Evolutionary conservation across 352 stramenopile genomes (phyloP).

Genomic region (Peronospora farinosa): DNA sequence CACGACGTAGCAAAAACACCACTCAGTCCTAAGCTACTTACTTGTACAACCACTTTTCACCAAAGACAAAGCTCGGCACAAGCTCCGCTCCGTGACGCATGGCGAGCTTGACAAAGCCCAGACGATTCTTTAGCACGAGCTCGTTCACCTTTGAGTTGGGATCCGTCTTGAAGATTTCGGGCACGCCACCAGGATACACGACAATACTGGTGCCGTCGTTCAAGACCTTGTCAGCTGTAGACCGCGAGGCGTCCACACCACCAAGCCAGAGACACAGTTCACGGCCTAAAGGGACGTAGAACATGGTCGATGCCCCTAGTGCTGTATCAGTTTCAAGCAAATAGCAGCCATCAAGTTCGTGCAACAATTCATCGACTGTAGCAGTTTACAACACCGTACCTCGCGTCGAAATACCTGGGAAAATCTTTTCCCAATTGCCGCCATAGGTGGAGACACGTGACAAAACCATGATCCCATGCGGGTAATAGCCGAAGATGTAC

Average conservation of each 20-base stretch:
- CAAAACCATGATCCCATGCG: constrained; percentile 70
- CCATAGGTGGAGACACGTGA: constrained; percentile 62
- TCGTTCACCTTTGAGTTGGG: constrained; percentile 68
- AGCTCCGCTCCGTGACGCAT: constrained; percentile 70
- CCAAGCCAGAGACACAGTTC: constrained; percentile 69
- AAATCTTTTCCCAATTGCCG: constrained; percentile 66
- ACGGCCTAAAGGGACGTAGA: constrained; percentile 55
- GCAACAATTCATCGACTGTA: background rate
- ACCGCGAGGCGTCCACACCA: constrained; percentile 64
- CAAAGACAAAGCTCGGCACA: constrained; percentile 73
- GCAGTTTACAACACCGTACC: constrained; percentile 15
- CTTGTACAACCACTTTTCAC: constrained; percentile 80
- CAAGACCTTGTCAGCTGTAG: constrained; percentile 67
- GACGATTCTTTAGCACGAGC: constrained; percentile 69
- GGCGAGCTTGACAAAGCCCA: constrained; percentile 78
- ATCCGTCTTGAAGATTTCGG: constrained; percentile 73
- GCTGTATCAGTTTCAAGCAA: constrained; percentile 18
- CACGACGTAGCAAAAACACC: background rate
- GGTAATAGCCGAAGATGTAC: constrained; percentile 73
- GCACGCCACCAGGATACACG: constrained; percentile 69
- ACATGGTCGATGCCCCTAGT: constrained; percentile 62
- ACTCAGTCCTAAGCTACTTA: constrained; percentile 12
- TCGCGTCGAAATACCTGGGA: constrained; percentile 48
- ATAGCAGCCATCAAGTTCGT: constrained; percentile 3
- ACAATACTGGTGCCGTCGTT: constrained; percentile 58